Percentiles rank a stretch among this genome's conserved stretches.
Evolutionary conservation across 1,284 basidiomycete species (phyloP).

Genomic region (Mycena sp.): DNA sequence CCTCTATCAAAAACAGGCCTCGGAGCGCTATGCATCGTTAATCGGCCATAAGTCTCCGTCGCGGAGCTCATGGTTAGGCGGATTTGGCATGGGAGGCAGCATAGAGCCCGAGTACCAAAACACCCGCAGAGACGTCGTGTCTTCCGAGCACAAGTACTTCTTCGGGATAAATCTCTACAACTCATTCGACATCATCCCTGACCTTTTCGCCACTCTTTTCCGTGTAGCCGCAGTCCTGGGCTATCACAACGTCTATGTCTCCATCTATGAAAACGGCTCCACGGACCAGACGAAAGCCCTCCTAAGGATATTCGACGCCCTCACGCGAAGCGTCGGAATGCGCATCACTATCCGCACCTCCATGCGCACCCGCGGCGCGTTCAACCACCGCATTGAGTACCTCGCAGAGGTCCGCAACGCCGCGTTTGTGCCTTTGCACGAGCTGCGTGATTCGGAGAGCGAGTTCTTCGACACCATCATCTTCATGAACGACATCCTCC

Average conservation of each 20-base stretch:
- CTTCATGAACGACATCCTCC: conserved; percentile 98
- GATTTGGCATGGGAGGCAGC: conserved; percentile 56
- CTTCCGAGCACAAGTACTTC: conserved; percentile 92
- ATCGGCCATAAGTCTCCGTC: conserved; percentile 78
- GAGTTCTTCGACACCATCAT: conserved; percentile 95
- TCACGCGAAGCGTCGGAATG: conserved; percentile 88
- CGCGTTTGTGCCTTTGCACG: conserved; percentile 92
- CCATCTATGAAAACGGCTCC: conserved; percentile 98
- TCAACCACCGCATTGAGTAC: conserved; percentile 98
- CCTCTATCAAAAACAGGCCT: conserved; percentile 84
- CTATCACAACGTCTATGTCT: conserved; percentile 96
- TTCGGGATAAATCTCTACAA: conserved; percentile 98
- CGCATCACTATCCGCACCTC: conserved; percentile 92
- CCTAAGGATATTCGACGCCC: conserved; percentile 90
- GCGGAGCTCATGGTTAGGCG: conserved; percentile 70
- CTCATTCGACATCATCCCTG: conserved; percentile 97
- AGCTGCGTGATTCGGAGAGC: conserved; percentile 87
- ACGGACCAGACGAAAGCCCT: conserved; percentile 96
- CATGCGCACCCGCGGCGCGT: conserved; percentile 91
- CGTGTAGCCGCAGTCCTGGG: conserved; percentile 89
- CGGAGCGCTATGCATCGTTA: conserved; percentile 84
- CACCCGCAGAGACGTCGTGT: conserved; percentile 51
- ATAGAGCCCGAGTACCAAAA: conserved; percentile 49
- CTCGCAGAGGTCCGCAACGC: conserved; percentile 96
- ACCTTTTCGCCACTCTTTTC: conserved; percentile 96